phyloP scores from a whole-genome alignment of 352 stramenopile species.

The Globisporangium cylindrosporum region DNA sequence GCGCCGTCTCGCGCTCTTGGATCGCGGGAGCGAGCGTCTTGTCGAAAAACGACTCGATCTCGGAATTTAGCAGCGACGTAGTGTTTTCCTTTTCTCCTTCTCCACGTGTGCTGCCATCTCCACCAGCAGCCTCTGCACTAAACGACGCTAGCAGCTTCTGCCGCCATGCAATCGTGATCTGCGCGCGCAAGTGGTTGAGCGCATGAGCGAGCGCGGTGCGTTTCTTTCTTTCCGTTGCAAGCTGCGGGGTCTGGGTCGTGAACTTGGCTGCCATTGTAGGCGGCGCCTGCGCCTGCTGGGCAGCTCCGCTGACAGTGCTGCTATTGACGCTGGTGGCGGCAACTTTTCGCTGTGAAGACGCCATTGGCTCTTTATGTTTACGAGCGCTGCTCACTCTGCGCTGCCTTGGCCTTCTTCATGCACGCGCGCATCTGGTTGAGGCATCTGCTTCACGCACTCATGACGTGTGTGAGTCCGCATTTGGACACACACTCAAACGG shows the following conservation, averaged over 20 bases:
- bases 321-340: not conserved
- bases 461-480: not conserved
- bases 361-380: not conserved
- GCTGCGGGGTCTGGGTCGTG: conserved; percentile 3
- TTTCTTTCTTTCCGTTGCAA: conserved; percentile 4
- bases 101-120: no score
- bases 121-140: not conserved
- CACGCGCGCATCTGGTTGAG: not conserved
- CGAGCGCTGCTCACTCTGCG: not conserved
- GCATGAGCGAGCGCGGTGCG: conserved; percentile 12
- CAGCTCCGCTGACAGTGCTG: not conserved
- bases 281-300: not conserved
- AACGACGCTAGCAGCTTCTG: not conserved
- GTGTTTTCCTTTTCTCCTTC: not conserved
- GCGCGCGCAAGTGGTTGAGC: conserved; percentile 1
- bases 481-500: not conserved
- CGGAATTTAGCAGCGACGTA: conserved; percentile 9
- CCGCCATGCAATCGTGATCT: not conserved
- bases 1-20: conserved; percentile 47
- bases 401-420: not conserved
- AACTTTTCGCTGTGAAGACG: not conserved
- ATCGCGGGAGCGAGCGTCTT: conserved; percentile 35
- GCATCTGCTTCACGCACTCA: not conserved
- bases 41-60: conserved; percentile 51
- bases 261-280: not conserved